phyloP scores from a whole-genome alignment of 2,329 filamentous ascomycete species.

The Ceratocystis cubensis region DNA sequence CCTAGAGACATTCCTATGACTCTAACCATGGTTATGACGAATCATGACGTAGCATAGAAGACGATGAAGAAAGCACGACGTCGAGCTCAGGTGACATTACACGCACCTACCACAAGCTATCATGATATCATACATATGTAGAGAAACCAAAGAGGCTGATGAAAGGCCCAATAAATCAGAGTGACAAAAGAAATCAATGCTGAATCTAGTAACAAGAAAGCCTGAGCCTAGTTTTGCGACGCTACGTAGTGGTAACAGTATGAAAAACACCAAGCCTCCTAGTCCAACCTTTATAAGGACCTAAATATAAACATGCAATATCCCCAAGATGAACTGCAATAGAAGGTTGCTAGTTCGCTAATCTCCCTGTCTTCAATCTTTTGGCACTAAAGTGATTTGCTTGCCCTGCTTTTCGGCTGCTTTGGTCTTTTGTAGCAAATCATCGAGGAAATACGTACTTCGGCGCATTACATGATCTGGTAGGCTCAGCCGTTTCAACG shows the following conservation, averaged over 20 bases:
- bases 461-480: constrained; percentile 1
- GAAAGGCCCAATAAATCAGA: not conserved
- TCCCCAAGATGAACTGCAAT: not conserved
- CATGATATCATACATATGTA: not conserved
- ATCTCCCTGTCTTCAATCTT: not conserved
- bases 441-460: constrained; percentile 13
- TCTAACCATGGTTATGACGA: not conserved
- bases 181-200: not conserved
- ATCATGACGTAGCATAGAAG: not conserved
- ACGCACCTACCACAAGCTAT: not conserved
- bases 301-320: not conserved
- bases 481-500: constrained; percentile 1
- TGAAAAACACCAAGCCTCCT: too few species aligned
- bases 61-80: not conserved
- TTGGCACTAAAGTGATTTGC: constrained; percentile 4
- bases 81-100: not conserved
- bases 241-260: not conserved
- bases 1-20: not conserved
- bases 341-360: not conserved
- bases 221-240: not conserved
- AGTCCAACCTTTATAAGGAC: too few species aligned
- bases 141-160: not conserved
- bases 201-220: not conserved
- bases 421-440: constrained; percentile 14
- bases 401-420: constrained; percentile 10